Base-by-base conservation (phyloP, 2,329 filamentous ascomycete species). In the Fusarium praegraminearum region DNA sequence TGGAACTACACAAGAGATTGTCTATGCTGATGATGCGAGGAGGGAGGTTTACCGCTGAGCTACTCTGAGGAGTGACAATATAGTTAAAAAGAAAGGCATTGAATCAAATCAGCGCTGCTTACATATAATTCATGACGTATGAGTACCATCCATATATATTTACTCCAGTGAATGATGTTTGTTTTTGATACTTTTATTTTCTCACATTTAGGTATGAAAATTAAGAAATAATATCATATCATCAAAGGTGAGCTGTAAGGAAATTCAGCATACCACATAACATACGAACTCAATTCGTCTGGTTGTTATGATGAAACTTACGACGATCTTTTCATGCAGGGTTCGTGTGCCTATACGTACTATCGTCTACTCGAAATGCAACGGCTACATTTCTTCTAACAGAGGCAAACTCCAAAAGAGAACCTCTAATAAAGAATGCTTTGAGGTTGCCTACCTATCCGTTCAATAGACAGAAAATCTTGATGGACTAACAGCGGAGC, bases 21-120 rank as follows among this genome's bases (percentile, higher is more conserved):
- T 83, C 22, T 86, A 86, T 66, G 72, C 80, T n/a, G 81, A 84
- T 41, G 79, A 82, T 65, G 76, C 58, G 13, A 75, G 78, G 52
- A 76, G 78, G 62, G 78, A 79, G 40, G 65, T 79, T 20, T 82
- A 82, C 60, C 78, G 78, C 52, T 82, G 47, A 73, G 16, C 11
- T 50, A 24, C 12, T 38, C 45, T 28, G 16, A 35, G 22, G 26
- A 22, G 16, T 35, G 50, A 10, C 12, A 16, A 24, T 40, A 20
- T 32, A 43, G 40, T 10, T 24, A 44, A 41, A 66, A 45, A 47
- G 33, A 28, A 20, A 16, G 12, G 18, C 22, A 20, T 36, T 4
- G 18, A 49, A 30, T 13, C 45, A 28, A 24, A 13, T 6, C 36
- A 41, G 24, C 16, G 33, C 40, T 38, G 13, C 32, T 40, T 41